phyloP scores from a whole-genome alignment of 495 filamentous ascomycete genomes.

The Alectoria sarmentosa region DNA sequence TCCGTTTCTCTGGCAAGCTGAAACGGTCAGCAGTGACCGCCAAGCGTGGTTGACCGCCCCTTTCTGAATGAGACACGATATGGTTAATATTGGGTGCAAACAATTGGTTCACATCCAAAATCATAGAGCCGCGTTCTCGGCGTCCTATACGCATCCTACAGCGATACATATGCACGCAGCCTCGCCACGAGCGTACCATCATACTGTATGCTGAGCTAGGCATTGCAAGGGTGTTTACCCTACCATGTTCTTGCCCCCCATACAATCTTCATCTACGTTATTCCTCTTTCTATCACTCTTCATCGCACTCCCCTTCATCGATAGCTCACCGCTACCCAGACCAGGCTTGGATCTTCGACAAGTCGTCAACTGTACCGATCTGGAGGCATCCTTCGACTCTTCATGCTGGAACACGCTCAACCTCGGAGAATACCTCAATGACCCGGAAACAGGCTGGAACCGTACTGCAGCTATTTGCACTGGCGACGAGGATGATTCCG shows the following conservation, averaged over 20 bases:
- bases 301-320: neutral
- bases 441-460: constrained; percentile 10
- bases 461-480: neutral
- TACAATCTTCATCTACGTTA: neutral
- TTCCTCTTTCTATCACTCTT: neutral
- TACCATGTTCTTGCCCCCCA: neutral
- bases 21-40: neutral
- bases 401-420: neutral
- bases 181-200: neutral
- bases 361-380: neutral
- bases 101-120: neutral
- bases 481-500: neutral
- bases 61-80: neutral
- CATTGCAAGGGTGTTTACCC: neutral
- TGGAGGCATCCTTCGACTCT: neutral
- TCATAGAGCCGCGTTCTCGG: neutral
- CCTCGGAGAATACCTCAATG: neutral
- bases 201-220: neutral
- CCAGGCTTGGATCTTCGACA: neutral
- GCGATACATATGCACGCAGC: neutral
- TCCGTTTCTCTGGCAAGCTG: neutral
- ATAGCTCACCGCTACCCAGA: neutral
- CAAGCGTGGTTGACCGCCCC: neutral
- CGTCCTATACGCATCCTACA: neutral
- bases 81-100: neutral